These are phyloP conservation scores for Brettanomyces sp. DNA, from an alignment of 805 yeast genomes.

Conservation along the genomic window DNA sequence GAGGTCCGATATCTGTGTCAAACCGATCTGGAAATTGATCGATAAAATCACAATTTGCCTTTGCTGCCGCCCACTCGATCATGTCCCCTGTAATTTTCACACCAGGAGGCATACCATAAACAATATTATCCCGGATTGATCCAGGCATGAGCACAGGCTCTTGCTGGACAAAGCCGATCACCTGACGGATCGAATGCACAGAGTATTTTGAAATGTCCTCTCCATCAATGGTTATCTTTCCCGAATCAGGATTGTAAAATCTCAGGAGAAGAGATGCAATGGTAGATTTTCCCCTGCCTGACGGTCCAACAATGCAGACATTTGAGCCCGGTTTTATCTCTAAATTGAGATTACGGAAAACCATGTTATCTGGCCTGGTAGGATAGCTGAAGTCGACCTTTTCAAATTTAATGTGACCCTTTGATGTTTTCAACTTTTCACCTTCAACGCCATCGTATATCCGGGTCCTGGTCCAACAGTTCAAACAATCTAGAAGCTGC, in stretches of 20 bases:
- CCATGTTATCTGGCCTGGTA: slow-evolving; percentile 63
- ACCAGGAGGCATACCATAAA: slow-evolving; percentile 49
- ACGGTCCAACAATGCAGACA: slow-evolving; percentile 90
- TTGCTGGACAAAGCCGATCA: slow-evolving; percentile 85
- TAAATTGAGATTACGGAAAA: slow-evolving; percentile 58
- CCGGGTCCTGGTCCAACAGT: slow-evolving; percentile 68
- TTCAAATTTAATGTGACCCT: slow-evolving; percentile 55
- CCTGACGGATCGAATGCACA: slow-evolving; percentile 61
- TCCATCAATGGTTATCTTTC: slow-evolving; percentile 61
- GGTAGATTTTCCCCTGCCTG: slow-evolving; percentile 93
- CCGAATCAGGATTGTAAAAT: slow-evolving; percentile 71
- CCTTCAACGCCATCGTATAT: slow-evolving; percentile 67
- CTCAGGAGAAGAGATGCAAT: slow-evolving; percentile 71
- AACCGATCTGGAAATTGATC: slow-evolving; percentile 71
- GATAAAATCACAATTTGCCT: slow-evolving; percentile 75
- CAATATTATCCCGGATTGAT: slow-evolving; percentile 76
- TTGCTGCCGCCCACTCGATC: slow-evolving; percentile 51
- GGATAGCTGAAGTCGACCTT: slow-evolving; percentile 74
- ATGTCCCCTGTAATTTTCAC: slow-evolving; percentile 50
- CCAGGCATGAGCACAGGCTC: slow-evolving; percentile 88
- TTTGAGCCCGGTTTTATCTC: slow-evolving; percentile 73
- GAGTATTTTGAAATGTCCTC: slow-evolving; percentile 60
- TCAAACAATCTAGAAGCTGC: slow-evolving; percentile 91
- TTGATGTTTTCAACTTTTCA: slow-evolving; percentile 27
- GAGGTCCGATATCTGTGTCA: slow-evolving; percentile 77